Evolutionary conservation across 2,329 filamentous ascomycete genomes (phyloP).

Genomic region (Ophiosphaerella herpotricha): DNA sequence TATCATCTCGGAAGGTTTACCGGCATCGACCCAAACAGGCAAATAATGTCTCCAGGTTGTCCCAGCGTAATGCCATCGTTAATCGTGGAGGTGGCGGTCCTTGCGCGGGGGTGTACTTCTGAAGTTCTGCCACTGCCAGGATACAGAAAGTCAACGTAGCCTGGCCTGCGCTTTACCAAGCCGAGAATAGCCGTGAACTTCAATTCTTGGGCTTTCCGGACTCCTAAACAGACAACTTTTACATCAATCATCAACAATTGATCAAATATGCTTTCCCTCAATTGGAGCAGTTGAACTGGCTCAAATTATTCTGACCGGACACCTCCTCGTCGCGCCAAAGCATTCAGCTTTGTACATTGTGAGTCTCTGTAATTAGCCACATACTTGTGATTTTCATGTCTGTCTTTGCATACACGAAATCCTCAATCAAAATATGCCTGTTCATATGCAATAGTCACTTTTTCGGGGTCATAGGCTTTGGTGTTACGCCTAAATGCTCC

Average conservation of each 20-base stretch:
- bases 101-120: constrained; percentile 11
- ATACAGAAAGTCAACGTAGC: too few relatives aligned
- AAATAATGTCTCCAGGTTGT: not conserved
- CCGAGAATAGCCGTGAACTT: constrained; percentile 24
- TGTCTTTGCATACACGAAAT: not conserved
- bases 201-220: too few relatives aligned
- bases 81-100: constrained; percentile 11
- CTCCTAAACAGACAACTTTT: too few relatives aligned
- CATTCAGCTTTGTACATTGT: too few relatives aligned
- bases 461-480: not conserved
- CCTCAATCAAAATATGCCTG: not conserved
- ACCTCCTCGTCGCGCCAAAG: too few relatives aligned
- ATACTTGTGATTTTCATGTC: not conserved
- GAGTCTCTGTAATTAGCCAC: too few relatives aligned
- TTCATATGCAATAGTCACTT: not conserved
- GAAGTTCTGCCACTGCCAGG: constrained; percentile 1
- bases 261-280: too few relatives aligned
- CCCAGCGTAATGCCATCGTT: not conserved
- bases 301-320: too few relatives aligned
- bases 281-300: too few relatives aligned
- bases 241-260: too few relatives aligned
- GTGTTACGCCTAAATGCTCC: not conserved
- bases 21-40: not conserved
- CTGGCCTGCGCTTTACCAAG: constrained; percentile 12
- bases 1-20: not conserved